phyloP scores from a whole-genome alignment of 768 basidiomycete genomes.

The Termitomyces sp. region DNA sequence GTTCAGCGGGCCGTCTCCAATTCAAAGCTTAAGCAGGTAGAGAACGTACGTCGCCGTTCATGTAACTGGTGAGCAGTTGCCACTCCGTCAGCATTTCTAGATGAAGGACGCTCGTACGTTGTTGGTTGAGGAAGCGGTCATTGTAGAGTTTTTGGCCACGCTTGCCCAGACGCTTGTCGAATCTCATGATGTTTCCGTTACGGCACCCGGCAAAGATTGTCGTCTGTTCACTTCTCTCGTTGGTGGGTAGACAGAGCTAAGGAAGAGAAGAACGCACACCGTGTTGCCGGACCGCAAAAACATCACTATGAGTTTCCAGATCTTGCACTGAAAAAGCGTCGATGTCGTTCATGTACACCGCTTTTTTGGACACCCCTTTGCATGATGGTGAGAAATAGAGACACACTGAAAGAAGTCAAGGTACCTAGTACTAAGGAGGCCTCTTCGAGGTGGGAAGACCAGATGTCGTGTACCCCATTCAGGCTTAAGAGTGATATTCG shows the following conservation, averaged over 20 bases:
- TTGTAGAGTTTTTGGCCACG: slow-evolving; percentile 40
- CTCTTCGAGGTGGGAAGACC: slow-evolving; percentile 51
- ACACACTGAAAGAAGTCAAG: background rate
- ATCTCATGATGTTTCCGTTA: slow-evolving; percentile 56
- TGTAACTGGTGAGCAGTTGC: slow-evolving; percentile 55
- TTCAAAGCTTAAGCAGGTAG: background rate
- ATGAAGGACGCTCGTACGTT: slow-evolving; percentile 50
- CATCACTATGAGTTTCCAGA: slow-evolving; percentile 59
- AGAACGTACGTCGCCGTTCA: slow-evolving; percentile 56
- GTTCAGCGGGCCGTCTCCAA: background rate
- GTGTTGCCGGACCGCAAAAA: slow-evolving; percentile 57
- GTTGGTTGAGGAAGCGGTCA: slow-evolving; percentile 28
- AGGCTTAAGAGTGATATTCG: slow-evolving; percentile 37
- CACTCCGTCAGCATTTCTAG: slow-evolving; percentile 48
- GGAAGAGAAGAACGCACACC: slow-evolving; percentile 34
- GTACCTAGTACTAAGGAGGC: slow-evolving; percentile 54
- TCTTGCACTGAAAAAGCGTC: slow-evolving; percentile 34
- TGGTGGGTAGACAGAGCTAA: background rate
- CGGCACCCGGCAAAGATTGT: slow-evolving; percentile 56
- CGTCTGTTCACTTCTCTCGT: slow-evolving; percentile 31
- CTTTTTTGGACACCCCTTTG: slow-evolving; percentile 53
- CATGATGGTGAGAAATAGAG: background rate
- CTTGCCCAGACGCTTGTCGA: slow-evolving; percentile 51
- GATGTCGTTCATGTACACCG: slow-evolving; percentile 52
- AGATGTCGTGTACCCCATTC: slow-evolving; percentile 50